Evolutionary conservation across 441 rosid genomes (phyloP).

Genomic region (Adansonia gregorii): DNA sequence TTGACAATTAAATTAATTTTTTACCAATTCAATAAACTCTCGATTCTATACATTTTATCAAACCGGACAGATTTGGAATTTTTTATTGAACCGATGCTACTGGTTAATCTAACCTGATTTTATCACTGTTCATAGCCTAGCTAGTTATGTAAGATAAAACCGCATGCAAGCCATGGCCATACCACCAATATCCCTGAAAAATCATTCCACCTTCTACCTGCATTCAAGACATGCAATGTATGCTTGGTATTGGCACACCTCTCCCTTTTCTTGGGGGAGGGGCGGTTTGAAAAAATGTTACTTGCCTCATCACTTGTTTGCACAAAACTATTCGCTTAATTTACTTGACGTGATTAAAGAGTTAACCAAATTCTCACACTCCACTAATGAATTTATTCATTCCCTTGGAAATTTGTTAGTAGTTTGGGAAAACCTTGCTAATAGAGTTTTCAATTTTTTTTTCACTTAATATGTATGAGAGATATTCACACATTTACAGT

Average conservation of each 20-base stretch:
- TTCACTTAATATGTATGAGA: too few species aligned
- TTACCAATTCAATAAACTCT: too few species aligned
- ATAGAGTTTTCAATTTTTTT: too few species aligned
- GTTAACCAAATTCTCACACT: not conserved
- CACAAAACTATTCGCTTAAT: not conserved
- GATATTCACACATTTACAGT: not conserved
- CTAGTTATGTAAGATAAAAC: too few species aligned
- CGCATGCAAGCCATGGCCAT: too few species aligned
- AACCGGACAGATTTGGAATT: too few species aligned
- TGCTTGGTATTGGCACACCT: not conserved
- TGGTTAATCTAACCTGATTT: too few species aligned
- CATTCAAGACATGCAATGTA: constrained; percentile 1
- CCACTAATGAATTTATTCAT: not conserved
- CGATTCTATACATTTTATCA: too few species aligned
- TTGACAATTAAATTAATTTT: too few species aligned
- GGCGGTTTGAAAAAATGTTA: not conserved
- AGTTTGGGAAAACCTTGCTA: too few species aligned
- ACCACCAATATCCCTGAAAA: not conserved
- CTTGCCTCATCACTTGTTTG: not conserved
- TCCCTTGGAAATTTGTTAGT: not conserved
- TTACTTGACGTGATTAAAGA: not conserved
- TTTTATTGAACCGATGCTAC: too few species aligned
- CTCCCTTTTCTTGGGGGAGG: not conserved
- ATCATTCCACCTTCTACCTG: not conserved
- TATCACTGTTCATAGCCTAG: too few species aligned